Evolutionary conservation across 257 asterid genomes (phyloP).

Genomic region (Plectranthus barbatus): DNA sequence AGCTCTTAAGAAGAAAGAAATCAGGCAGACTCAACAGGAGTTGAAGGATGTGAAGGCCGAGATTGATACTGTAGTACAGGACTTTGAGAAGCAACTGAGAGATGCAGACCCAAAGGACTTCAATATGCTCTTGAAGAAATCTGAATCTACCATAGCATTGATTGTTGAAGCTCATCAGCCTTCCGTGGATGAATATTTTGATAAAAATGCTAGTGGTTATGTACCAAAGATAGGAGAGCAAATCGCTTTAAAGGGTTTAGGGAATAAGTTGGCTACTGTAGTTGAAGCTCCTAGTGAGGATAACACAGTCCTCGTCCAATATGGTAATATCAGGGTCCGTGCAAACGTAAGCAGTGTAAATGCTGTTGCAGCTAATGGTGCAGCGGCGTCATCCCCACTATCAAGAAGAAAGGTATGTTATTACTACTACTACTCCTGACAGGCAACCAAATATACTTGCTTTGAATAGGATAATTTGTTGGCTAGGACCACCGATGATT

Average conservation of each 20-base stretch:
- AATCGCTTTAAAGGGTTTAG: conserved; percentile 55
- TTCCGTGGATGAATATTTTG: conserved; percentile 23
- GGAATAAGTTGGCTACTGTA: conserved; percentile 73
- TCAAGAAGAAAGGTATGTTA: conserved; percentile 42
- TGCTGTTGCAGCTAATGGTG: conserved; percentile 25
- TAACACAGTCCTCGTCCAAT: conserved; percentile 67
- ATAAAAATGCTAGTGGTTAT: conserved; percentile 24
- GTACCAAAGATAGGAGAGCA: conserved; percentile 61
- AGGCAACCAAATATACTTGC: not conserved
- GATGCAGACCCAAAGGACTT: conserved; percentile 30
- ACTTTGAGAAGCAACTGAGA: conserved; percentile 59
- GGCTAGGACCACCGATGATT: not conserved
- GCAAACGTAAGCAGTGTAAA: conserved; percentile 34
- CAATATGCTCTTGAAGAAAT: conserved; percentile 49
- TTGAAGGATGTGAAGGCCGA: conserved; percentile 40
- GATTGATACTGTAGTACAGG: conserved; percentile 49
- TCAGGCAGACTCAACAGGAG: conserved; percentile 46
- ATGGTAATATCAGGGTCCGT: conserved; percentile 73
- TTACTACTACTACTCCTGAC: not conserved
- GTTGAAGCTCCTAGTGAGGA: conserved; percentile 75
- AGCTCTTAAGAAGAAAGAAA: conserved; percentile 69
- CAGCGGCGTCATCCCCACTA: conserved; percentile 26
- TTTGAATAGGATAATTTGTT: not conserved
- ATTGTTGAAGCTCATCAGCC: conserved; percentile 56
- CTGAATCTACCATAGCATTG: conserved; percentile 59